Evolutionary conservation across 2,329 filamentous ascomycete genomes (phyloP), one percentile per base, ranked within the genome.

Genomic region (Pyrenophora graminea): DNA sequence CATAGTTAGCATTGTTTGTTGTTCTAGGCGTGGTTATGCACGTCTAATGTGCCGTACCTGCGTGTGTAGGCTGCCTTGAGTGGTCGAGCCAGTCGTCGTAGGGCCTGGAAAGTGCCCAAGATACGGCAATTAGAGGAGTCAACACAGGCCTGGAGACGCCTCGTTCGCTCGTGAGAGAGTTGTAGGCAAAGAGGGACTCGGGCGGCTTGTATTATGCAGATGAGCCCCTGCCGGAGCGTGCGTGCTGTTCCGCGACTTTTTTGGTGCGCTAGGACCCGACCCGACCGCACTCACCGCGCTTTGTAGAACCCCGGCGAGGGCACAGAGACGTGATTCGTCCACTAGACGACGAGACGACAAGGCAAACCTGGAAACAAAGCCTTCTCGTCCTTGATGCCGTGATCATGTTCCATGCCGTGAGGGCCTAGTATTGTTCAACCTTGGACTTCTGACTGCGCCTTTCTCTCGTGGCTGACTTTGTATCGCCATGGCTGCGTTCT

Each of bases 211-310:
- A 41, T 36, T 53, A 50, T 53, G 49, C 42, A 56, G 48, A 31
- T 48, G 41, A 19, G 39, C 33, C 55, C 56, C 51, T 56, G 48
- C 50, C 37, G 15, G 48, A 51, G 45, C 48, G 55, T 48, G 43
- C 51, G 51, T 55, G 51, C 55, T 45, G 37, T 54, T 45, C 55
- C 50, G 53, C 53, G 53, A 48, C 57, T 61, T 61, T 61, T 59
- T 57, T 54, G 15, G 15, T 15, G 53, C 58, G 58, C 58, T 61
- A 59, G 15, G 18, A 33, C 36, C 32, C 41, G 33, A 34, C 36
- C 32, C 41, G 33, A 34, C 41, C n/a, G 19, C 37, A 39, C 39
- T 48, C 58, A 59, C 58, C 56, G 56, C 56, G 58, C 58, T 58
- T 51, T 56, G 48, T 30, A 30, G 7, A 44, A 34, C 41, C 41